phyloP scores from a whole-genome alignment of 768 basidiomycete genomes.

The Naganishia kalamii region DNA sequence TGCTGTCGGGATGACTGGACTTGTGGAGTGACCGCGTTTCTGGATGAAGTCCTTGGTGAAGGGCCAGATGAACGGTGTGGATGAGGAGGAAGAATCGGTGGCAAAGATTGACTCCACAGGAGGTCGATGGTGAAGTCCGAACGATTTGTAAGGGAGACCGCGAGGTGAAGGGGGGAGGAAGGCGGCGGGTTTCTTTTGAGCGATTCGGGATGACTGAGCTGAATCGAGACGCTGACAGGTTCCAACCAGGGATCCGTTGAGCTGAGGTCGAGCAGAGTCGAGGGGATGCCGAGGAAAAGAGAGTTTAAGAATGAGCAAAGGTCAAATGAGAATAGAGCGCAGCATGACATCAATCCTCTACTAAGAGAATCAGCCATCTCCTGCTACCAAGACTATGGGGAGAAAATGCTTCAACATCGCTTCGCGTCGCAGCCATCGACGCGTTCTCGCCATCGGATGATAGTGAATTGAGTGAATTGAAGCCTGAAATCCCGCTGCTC shows the following conservation, averaged over 20 bases:
- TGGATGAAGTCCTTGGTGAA: background rate
- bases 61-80: background rate
- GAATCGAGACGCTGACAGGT: slow-evolving; percentile 3
- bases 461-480: no score
- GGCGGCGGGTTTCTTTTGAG: background rate
- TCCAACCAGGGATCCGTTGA: slow-evolving; percentile 13
- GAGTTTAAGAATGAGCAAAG: background rate
- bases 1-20: background rate
- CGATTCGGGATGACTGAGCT: slow-evolving; percentile 14
- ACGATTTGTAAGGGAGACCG: background rate
- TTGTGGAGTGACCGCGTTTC: background rate
- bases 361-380: background rate
- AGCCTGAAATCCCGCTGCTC: no score
- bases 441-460: no score
- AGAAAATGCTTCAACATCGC: background rate
- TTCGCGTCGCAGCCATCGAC: no score
- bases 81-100: background rate
- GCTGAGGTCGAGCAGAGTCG: slow-evolving; percentile 6
- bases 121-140: no score
- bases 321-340: background rate
- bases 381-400: background rate
- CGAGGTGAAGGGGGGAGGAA: background rate
- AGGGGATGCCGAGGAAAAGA: background rate
- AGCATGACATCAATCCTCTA: background rate
- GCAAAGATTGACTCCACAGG: no score